Base-by-base conservation (phyloP, 208 protist species). In the Wallacemonas sp. region DNA sequence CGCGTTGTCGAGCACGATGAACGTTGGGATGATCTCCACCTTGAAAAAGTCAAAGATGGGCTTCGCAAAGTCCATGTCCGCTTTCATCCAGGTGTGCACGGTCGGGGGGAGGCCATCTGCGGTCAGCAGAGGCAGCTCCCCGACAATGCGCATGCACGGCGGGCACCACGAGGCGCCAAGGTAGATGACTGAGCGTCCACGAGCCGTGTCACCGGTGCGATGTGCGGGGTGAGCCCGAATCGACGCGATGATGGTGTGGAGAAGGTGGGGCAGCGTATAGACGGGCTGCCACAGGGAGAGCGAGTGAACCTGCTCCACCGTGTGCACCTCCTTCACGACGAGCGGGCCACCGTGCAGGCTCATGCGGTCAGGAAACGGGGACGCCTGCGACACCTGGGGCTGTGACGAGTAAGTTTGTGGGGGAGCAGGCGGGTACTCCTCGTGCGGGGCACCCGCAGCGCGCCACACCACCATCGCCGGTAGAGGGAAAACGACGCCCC, bases 121-220 rank as follows among this genome's bases (percentile, higher is more conserved):
- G 17, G 89, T 78, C 55, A 92, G 68, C 42, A 59, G 55, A 19
- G 83, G 85, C 61, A 91, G 72, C 50, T 70, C 69, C 27, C 58
- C 59, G 12, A 92, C 77, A 32, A 91, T 79, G 46, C 82, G 78
- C 81, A 90, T 87, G 71, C 89, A 95, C 41, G 86, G 89, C 37
- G 89, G 89, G 74, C 89, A 94, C 85, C 85, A 91, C 13, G 81
- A 87, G n/a, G 89, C 89, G 10, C 89, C 83, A 48, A 91, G 66
- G 71, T 87, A 92, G 24, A 93, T 55, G 29, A 92, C 41, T 0
- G 85, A 85, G 65, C 71, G 66, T 1, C 58, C 67, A 42, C 59
- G 60, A 50, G 39, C 68, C 3, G 42, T 67, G 1, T 62, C 29
- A 10, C 38, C 50, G 6, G 29, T 48, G 48, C 41, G 10, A 15